These are phyloP conservation scores for Diaporthe sp. DNA, from an alignment of 2,329 filamentous ascomycete genomes.

Conservation along the genomic window DNA sequence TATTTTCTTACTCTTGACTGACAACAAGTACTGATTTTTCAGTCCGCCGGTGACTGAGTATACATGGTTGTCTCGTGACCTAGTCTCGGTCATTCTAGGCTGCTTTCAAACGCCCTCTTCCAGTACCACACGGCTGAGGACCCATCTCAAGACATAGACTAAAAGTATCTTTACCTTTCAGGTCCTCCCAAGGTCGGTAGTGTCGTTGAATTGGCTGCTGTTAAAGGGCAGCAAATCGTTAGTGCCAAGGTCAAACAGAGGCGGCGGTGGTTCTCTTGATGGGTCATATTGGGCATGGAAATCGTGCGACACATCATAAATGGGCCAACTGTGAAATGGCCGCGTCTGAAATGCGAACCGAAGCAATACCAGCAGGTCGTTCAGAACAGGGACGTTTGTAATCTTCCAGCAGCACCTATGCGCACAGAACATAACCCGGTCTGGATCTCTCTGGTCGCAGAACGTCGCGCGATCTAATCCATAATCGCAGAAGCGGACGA, in stretches of 20 bases:
- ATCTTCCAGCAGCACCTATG: conserved; percentile 21
- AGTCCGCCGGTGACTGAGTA: too few relatives aligned
- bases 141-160: too few relatives aligned
- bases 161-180: too few relatives aligned
- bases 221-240: background rate
- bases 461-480: background rate
- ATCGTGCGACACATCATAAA: background rate
- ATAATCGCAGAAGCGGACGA: background rate
- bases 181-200: conserved; percentile 1
- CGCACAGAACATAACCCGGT: conserved; percentile 5
- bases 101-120: too few relatives aligned
- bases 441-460: background rate
- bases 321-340: background rate
- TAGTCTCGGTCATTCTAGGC: too few relatives aligned
- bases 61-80: too few relatives aligned
- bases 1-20: too few relatives aligned
- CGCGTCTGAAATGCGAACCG: conserved; percentile 18
- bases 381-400: conserved; percentile 1
- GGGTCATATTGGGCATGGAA: background rate
- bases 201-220: background rate
- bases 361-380: background rate
- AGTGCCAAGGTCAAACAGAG: background rate
- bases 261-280: background rate
- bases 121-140: too few relatives aligned
- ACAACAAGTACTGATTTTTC: too few relatives aligned